phyloP scores from a whole-genome alignment of 768 basidiomycete species.

The Mycena galericulata region DNA sequence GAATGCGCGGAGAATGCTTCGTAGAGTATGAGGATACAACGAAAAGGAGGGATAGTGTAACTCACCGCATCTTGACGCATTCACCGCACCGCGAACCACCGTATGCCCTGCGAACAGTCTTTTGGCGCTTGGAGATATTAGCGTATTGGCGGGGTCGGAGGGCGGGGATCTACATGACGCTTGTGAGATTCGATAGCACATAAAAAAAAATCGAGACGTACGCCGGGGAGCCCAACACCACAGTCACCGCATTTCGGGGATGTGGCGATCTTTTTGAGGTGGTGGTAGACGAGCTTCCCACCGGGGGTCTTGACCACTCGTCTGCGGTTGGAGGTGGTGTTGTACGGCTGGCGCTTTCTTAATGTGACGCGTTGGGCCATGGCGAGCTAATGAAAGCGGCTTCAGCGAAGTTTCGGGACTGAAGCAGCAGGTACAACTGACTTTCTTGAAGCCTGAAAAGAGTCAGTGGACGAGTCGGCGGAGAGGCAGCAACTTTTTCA shows the following conservation, averaged over 20 bases:
- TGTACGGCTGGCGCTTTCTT: slow-evolving; percentile 98
- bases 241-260: slow-evolving; percentile 99
- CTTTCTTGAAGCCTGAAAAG: slow-evolving; percentile 20
- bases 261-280: slow-evolving; percentile 93
- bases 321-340: slow-evolving; percentile 96
- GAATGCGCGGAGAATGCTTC: slow-evolving; percentile 97
- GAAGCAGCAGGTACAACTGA: background rate
- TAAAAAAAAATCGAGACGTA: slow-evolving; percentile 56
- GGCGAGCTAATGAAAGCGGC: slow-evolving; percentile 23
- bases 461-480: background rate
- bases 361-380: slow-evolving; percentile 99
- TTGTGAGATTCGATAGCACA: background rate
- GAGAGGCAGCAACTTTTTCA: background rate
- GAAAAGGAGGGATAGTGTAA: slow-evolving; percentile 29
- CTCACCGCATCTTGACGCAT: slow-evolving; percentile 95
- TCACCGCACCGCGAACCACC: slow-evolving; percentile 97
- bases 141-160: slow-evolving; percentile 97
- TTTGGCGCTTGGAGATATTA: slow-evolving; percentile 95
- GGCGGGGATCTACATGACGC: slow-evolving; percentile 78
- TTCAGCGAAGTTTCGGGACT: background rate
- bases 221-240: slow-evolving; percentile 92
- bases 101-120: slow-evolving; percentile 96
- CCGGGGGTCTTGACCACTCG: slow-evolving; percentile 98
- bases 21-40: slow-evolving; percentile 11
- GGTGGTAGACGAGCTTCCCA: slow-evolving; percentile 98